phyloP scores from a whole-genome alignment of 1,284 basidiomycete species.

The Anthracocystis walkeri region DNA sequence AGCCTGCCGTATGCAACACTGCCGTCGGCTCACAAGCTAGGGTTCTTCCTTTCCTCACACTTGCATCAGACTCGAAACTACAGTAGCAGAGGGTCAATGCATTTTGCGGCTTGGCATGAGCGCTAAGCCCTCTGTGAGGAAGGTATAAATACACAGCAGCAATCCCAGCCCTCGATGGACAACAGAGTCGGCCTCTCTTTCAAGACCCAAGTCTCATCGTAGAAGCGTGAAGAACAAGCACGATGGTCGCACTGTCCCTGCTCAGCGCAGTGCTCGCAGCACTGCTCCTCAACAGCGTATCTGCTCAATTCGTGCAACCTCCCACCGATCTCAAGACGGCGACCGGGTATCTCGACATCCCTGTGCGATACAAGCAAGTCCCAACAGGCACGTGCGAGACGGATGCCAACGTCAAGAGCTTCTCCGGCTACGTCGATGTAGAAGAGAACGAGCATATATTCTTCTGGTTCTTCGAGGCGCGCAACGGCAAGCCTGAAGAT shows the following conservation, averaged over 20 bases:
- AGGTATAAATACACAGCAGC: constrained; percentile 3
- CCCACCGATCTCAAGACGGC: constrained; percentile 37
- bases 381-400: constrained; percentile 79
- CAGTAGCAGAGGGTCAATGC: neutral
- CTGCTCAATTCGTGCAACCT: constrained; percentile 31
- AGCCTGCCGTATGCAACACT: neutral
- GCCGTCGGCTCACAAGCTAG: neutral
- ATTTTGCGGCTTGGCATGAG: neutral
- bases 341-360: constrained; percentile 39
- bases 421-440: constrained; percentile 71
- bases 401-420: constrained; percentile 77
- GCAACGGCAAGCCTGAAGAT: constrained; percentile 46
- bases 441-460: constrained; percentile 51
- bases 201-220: neutral
- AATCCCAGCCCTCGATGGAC: neutral
- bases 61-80: neutral
- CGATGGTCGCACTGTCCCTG: constrained; percentile 5
- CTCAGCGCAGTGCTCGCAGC: constrained; percentile 9
- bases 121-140: neutral
- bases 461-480: constrained; percentile 59
- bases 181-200: neutral
- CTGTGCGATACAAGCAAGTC: constrained; percentile 54
- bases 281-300: constrained; percentile 3
- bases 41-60: neutral
- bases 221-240: neutral